Base-by-base conservation (phyloP, 768 basidiomycete genomes). In the Leccinum olivaceopallidum region DNA sequence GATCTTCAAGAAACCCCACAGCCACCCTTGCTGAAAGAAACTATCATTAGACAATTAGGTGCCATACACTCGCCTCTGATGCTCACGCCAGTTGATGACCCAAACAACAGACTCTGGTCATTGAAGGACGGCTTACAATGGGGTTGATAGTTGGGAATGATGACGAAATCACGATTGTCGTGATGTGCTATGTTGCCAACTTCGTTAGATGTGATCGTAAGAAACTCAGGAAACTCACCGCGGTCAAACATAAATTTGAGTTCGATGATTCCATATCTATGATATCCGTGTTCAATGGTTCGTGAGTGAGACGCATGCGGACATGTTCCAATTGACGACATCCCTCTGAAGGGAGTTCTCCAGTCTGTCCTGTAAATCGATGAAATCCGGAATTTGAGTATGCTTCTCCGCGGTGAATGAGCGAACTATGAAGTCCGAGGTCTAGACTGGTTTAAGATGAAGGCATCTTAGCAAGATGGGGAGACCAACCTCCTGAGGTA, bases 311-410 rank as follows among this genome's bases (percentile, higher is more conserved):
- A 20, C 89, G 85, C 88, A 94, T 93, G 57, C 93, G 84, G 37
- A 94, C 82, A 68, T 94, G 86, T 70, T 96, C 94, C 64, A 95
- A 76, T 69, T 89, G 63, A 90, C 81, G 16, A 90, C 80, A 63
- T 94, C 92, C 26, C 92, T 83, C 71, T 94, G 90, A 9, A 95
- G 79, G 5, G 94, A 95, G 71, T 88, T 89, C 61, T 94, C 90
- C 9, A 96, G 76, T 42, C 84, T 81, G 54, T 89, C 86, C 70
- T 95, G 90, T 60, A 95, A 94, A 6, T 76, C 73, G 58, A 92
- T 85, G 68, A 96, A 94, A 68, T 95, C 90, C 20, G 89, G 86
- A 57, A 95, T 89, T 87, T 95, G 91, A 28, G 90, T 89, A 71
- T 94, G 94, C 73, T 90, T 94, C 74, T 95, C 92, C 12, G 78